Evolutionary conservation across 1,139 yeast genomes (phyloP).

Genomic region (Yamadazyma diospyri): DNA sequence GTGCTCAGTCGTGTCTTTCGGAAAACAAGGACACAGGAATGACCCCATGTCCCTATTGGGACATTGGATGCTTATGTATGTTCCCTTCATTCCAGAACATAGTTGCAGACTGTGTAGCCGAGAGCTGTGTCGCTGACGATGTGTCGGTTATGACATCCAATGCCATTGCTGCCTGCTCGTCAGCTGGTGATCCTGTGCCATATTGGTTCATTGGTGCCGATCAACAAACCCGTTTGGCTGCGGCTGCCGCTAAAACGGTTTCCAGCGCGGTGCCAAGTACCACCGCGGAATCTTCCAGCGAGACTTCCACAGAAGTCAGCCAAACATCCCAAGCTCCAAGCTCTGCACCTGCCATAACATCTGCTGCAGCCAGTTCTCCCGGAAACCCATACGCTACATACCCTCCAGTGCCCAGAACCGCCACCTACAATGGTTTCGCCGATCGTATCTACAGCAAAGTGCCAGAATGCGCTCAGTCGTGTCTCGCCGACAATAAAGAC

Average conservation of each 20-base stretch:
- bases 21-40: slow-evolving; percentile 18
- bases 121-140: slow-evolving; percentile 23
- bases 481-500: slow-evolving; percentile 18
- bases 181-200: slow-evolving; percentile 26
- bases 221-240: slow-evolving; percentile 10
- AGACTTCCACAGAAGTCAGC: too few species aligned
- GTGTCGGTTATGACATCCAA: slow-evolving; percentile 21
- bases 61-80: slow-evolving; percentile 37
- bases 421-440: slow-evolving; percentile 41
- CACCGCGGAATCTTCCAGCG: too few species aligned
- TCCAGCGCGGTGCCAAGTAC: not conserved
- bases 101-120: slow-evolving; percentile 29
- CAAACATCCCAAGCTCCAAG: too few species aligned
- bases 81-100: slow-evolving; percentile 27
- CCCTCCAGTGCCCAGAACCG: slow-evolving; percentile 38
- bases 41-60: slow-evolving; percentile 41
- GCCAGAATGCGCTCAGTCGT: slow-evolving; percentile 28
- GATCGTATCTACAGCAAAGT: slow-evolving; percentile 30
- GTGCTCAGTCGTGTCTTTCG: slow-evolving; percentile 28
- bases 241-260: slow-evolving; percentile 11
- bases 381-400: slow-evolving; percentile 25
- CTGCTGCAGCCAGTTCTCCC: slow-evolving; percentile 12
- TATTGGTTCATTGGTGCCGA: slow-evolving; percentile 24
- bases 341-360: too few species aligned
- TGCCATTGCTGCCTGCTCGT: slow-evolving; percentile 25